Conservation (phyloP, 805 yeast species). For the Candida quercuum region DNA sequence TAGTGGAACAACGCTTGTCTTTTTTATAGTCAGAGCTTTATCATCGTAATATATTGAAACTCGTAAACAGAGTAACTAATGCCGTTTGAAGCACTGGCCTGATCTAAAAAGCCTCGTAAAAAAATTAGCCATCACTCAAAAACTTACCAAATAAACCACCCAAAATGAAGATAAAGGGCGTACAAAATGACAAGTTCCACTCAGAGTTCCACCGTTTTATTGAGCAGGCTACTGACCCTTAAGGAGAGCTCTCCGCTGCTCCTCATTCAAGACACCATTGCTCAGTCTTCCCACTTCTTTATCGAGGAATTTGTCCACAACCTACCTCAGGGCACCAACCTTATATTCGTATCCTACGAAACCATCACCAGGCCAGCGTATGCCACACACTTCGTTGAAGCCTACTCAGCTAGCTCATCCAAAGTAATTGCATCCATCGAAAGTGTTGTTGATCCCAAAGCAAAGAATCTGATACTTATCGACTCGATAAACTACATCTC, state of each 20-base stretch:
- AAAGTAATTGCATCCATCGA: conserved; percentile 22
- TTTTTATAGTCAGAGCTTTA: too few relatives aligned
- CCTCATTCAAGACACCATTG: conserved; percentile 61
- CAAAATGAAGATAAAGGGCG: not conserved
- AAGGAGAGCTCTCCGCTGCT: conserved; percentile 75
- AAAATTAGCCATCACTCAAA: not conserved
- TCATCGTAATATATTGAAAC: too few relatives aligned
- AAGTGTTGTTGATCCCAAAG: conserved; percentile 7
- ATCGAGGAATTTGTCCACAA: conserved; percentile 52
- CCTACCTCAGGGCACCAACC: conserved; percentile 26
- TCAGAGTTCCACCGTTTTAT: conserved; percentile 46
- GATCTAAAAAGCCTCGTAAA: too few relatives aligned
- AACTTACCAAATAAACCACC: too few relatives aligned
- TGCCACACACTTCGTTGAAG: conserved; percentile 44
- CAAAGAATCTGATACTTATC: conserved; percentile 45
- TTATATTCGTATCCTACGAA: conserved; percentile 65
- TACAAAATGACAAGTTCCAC: conserved; percentile 28
- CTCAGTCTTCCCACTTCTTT: conserved; percentile 58
- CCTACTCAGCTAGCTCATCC: conserved; percentile 25
- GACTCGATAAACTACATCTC: conserved; percentile 65
- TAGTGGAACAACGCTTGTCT: too few relatives aligned
- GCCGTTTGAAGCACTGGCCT: too few relatives aligned
- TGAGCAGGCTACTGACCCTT: conserved; percentile 60
- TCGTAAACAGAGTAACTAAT: too few relatives aligned
- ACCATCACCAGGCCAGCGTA: conserved; percentile 48